Evolutionary conservation across 2,329 filamentous ascomycete species (phyloP).

Genomic region (Alternaria consortialis): DNA sequence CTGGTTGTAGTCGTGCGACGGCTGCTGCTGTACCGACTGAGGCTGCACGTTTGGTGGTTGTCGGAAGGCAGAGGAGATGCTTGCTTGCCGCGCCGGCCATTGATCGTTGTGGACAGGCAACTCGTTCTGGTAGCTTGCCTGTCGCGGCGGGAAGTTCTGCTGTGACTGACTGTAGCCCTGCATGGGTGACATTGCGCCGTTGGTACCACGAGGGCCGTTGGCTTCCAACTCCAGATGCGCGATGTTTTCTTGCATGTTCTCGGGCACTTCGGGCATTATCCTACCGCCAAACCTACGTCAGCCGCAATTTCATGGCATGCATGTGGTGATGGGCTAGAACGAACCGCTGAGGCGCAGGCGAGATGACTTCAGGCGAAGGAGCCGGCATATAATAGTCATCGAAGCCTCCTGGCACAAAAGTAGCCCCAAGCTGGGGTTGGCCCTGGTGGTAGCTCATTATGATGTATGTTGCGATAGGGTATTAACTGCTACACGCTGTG

Average conservation of each 20-base stretch:
- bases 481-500: slow-evolving; percentile 15
- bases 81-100: slow-evolving; percentile 45
- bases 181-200: slow-evolving; percentile 41
- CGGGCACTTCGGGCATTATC: slow-evolving; percentile 93
- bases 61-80: slow-evolving; percentile 50
- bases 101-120: slow-evolving; percentile 31
- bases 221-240: slow-evolving; percentile 89
- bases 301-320: slow-evolving; percentile 36
- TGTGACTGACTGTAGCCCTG: slow-evolving; percentile 40
- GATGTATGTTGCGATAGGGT: slow-evolving; percentile 15
- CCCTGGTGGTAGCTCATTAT: slow-evolving; percentile 51
- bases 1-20: slow-evolving; percentile 51
- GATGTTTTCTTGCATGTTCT: slow-evolving; percentile 95
- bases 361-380: slow-evolving; percentile 68
- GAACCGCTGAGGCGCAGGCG: slow-evolving; percentile 75
- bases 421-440: slow-evolving; percentile 59
- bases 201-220: slow-evolving; percentile 54
- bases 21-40: slow-evolving; percentile 35
- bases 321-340: slow-evolving; percentile 40
- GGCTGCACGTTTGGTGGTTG: slow-evolving; percentile 49
- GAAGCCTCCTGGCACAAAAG: slow-evolving; percentile 72
- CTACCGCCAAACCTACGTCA: slow-evolving; percentile 59
- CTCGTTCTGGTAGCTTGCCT: slow-evolving; percentile 43
- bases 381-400: slow-evolving; percentile 73
- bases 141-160: slow-evolving; percentile 42